A percentile compares a stretch with the other conserved stretches of the same genome.
Evolutionary conservation across 169 alveolate genomes (phyloP).

Genomic region (Ichthyophthirius multifiliis): DNA sequence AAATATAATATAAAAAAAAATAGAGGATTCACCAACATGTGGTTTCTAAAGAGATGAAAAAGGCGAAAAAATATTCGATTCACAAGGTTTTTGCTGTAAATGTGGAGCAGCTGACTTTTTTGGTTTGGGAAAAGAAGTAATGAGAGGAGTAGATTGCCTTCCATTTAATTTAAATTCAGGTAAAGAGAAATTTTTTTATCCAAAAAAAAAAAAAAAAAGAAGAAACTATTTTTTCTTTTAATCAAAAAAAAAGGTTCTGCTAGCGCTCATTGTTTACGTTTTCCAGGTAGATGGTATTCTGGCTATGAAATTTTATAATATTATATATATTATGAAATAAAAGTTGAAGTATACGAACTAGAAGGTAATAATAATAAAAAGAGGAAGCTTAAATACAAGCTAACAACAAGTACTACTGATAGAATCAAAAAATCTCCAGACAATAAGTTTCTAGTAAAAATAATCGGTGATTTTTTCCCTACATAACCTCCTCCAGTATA

Average conservation of each 20-base stretch:
- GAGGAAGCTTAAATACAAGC: background rate
- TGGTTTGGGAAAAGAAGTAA: constrained; percentile 8
- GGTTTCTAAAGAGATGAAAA: constrained; percentile 7
- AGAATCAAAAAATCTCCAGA: background rate
- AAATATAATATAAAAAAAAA: background rate
- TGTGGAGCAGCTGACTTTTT: constrained; percentile 10
- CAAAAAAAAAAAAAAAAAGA: too few species aligned
- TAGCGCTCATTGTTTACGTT: constrained; percentile 25
- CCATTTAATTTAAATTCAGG: background rate
- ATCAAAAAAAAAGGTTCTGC: constrained; percentile 14
- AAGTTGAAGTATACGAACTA: background rate
- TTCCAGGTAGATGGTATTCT: constrained; percentile 25
- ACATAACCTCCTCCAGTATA: constrained; percentile 16
- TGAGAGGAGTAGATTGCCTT: constrained; percentile 18
- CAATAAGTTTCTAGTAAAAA: constrained; percentile 12
- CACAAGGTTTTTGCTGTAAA: constrained; percentile 35
- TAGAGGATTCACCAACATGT: constrained; percentile 17
- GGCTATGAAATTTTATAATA: constrained; percentile 15
- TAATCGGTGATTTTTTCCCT: constrained; percentile 24
- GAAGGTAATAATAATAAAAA: background rate
- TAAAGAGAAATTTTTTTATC: background rate
- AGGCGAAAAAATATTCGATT: constrained; percentile 22
- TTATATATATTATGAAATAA: background rate
- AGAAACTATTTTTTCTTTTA: too few species aligned
- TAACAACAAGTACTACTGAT: constrained; percentile 11